phyloP scores from a whole-genome alignment of 129 eudicot genomes.

The Saussurea involucrata region DNA sequence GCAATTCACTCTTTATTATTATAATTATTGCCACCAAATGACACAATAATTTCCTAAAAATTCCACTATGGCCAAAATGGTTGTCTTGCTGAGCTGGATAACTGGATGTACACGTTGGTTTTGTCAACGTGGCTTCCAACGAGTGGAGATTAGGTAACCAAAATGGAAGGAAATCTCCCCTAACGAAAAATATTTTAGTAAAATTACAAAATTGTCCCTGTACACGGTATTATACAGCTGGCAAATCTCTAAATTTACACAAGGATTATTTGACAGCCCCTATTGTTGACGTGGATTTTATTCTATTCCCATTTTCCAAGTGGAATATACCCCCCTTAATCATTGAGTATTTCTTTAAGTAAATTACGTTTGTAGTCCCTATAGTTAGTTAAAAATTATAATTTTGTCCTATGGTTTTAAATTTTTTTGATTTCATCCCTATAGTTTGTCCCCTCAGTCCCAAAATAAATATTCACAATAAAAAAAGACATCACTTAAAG shows the following conservation, averaged over 20 bases:
- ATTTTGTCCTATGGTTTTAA: background rate
- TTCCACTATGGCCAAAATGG: slow-evolving; percentile 3
- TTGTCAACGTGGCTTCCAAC: slow-evolving; percentile 18
- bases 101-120: slow-evolving; percentile 34
- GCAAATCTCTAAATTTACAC: slow-evolving; percentile 1
- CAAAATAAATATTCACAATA: background rate
- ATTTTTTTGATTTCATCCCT: background rate
- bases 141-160: slow-evolving; percentile 27
- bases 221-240: slow-evolving; percentile 15
- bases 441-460: background rate
- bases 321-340: slow-evolving; percentile 26
- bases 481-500: background rate
- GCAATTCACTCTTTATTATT: background rate
- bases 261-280: slow-evolving; percentile 9
- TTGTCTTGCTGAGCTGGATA: slow-evolving; percentile 35
- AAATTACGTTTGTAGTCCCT: background rate
- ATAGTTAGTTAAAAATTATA: background rate
- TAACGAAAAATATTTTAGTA: background rate
- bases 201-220: slow-evolving; percentile 7
- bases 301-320: slow-evolving; percentile 39
- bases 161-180: slow-evolving; percentile 22
- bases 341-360: slow-evolving; percentile 5
- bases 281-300: slow-evolving; percentile 35
- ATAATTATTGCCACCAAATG: background rate
- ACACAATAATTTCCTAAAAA: slow-evolving; percentile 3